phyloP scores from a whole-genome alignment of 768 basidiomycete genomes.

The Pulveroboletus sp. region DNA sequence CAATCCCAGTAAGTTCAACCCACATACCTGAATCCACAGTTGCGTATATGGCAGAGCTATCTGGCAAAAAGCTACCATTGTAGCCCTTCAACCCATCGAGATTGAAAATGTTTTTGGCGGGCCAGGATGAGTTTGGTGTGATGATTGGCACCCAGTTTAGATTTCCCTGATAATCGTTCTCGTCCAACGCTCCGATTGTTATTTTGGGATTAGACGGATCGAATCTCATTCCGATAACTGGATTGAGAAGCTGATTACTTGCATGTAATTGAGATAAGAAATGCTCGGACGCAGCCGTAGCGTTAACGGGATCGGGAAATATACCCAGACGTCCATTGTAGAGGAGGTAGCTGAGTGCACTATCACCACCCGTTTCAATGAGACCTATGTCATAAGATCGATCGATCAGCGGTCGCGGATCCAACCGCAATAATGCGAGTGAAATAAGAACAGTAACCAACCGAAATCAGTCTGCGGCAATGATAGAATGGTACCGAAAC shows the following conservation, averaged over 20 bases:
- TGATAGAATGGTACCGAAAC: conserved; percentile 14
- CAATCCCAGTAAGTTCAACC: neutral
- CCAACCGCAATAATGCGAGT: neutral
- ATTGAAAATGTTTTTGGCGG: conserved; percentile 1
- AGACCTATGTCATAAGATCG: conserved; percentile 2
- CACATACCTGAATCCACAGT: conserved; percentile 12
- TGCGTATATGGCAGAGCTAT: conserved; percentile 5
- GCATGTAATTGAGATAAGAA: conserved; percentile 13
- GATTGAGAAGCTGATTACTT: conserved; percentile 17
- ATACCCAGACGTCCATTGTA: conserved; percentile 21
- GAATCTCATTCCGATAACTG: conserved; percentile 20
- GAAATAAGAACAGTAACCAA: neutral
- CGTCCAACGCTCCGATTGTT: conserved; percentile 25
- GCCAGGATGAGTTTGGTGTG: conserved; percentile 14
- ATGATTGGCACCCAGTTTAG: conserved; percentile 21
- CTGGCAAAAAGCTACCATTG: conserved; percentile 14
- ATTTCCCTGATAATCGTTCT: conserved; percentile 18
- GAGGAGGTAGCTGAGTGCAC: conserved; percentile 14
- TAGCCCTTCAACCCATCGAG: conserved; percentile 20
- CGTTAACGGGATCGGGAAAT: conserved; percentile 20
- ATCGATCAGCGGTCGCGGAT: neutral
- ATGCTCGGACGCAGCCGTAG: conserved; percentile 16
- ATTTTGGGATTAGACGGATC: conserved; percentile 24
- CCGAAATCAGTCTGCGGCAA: conserved; percentile 14
- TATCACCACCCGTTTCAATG: conserved; percentile 16